Percentiles rank a stretch among this genome's conserved stretches.
phyloP scores from a whole-genome alignment of 2,329 filamentous ascomycete genomes.

The Westerdykella sp. region DNA sequence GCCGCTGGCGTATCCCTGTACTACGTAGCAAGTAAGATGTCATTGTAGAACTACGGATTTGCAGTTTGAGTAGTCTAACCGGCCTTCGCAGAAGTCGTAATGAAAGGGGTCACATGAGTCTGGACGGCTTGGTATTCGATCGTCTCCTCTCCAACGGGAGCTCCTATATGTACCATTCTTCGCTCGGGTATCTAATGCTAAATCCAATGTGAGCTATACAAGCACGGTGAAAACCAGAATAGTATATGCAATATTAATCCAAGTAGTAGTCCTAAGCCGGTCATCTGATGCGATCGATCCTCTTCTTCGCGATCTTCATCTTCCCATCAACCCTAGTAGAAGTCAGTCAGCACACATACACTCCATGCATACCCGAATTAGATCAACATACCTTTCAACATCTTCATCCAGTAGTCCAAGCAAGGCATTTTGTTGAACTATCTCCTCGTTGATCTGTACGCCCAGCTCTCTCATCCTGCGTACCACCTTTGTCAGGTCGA shows the following conservation, averaged over 20 bases:
- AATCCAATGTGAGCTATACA: neutral
- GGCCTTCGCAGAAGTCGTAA: no score
- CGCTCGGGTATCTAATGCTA: neutral
- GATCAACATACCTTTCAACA: conserved; percentile 44
- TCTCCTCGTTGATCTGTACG: conserved; percentile 66
- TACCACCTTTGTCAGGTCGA: conserved; percentile 62
- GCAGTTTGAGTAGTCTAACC: no score
- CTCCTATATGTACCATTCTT: neutral
- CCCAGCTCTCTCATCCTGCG: conserved; percentile 72
- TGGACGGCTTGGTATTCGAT: no score
- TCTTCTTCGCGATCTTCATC: conserved; percentile 66
- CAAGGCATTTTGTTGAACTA: conserved; percentile 67
- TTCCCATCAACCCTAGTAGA: conserved; percentile 55
- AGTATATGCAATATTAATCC: no score
- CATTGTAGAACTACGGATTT: no score
- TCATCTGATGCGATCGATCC: conserved; percentile 56
- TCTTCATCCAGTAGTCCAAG: conserved; percentile 62
- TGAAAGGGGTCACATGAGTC: no score
- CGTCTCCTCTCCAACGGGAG: neutral
- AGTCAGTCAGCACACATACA: neutral
- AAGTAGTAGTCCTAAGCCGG: neutral
- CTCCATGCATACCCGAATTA: neutral
- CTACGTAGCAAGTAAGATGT: no score
- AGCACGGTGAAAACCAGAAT: neutral
- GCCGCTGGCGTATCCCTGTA: no score